Percentiles rank a stretch among this genome's conserved stretches.
Evolutionary conservation across 768 basidiomycete genomes (phyloP).

Genomic region (Russula emetica): DNA sequence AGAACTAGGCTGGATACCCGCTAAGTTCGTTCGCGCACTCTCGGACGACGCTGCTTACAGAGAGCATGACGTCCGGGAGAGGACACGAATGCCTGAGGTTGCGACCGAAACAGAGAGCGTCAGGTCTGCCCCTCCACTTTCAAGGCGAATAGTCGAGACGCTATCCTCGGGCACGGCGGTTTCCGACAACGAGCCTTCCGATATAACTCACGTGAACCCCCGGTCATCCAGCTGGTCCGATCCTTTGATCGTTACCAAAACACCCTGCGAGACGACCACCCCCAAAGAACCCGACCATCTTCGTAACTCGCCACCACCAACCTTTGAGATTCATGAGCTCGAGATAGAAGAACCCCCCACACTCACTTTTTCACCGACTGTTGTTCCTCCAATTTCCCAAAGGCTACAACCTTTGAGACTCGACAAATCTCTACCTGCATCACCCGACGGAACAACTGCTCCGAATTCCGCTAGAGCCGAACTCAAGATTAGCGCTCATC

Average conservation of each 20-base stretch:
- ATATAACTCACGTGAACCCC: conserved; percentile 6
- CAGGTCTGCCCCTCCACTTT: conserved; percentile 37
- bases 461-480: conserved; percentile 9
- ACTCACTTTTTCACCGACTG: not conserved
- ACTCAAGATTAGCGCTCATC: conserved; percentile 1
- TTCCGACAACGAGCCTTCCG: conserved; percentile 12
- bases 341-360: not conserved
- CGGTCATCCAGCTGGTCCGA: not conserved
- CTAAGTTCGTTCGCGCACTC: conserved; percentile 59
- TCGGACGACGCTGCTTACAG: conserved; percentile 48
- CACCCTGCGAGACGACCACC: not conserved
- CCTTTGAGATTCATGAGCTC: not conserved
- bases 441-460: conserved; percentile 6
- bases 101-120: conserved; percentile 43
- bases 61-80: conserved; percentile 42
- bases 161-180: conserved; percentile 7
- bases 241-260: not conserved
- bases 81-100: conserved; percentile 42
- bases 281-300: not conserved
- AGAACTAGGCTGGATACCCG: conserved; percentile 71
- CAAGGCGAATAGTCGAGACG: conserved; percentile 24
- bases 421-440: conserved; percentile 24
- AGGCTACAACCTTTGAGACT: conserved; percentile 14
- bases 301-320: not conserved
- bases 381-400: conserved; percentile 17